Base-by-base conservation (phyloP, 129 eudicot species). In the Pittosporum tobira region DNA sequence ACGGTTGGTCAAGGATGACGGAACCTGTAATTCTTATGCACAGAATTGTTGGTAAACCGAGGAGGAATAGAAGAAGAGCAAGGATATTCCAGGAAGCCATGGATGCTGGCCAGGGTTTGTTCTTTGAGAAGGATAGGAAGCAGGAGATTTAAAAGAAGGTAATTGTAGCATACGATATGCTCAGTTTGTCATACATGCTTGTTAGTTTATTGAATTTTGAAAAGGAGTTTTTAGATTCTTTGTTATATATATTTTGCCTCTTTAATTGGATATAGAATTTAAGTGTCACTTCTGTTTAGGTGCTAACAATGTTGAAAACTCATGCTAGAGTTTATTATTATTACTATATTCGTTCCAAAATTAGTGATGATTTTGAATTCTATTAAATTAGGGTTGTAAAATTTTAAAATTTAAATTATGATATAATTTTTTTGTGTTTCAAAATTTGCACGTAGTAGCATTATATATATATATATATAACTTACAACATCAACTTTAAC, bases 61-160 rank as follows among this genome's bases (percentile, higher is more conserved):
- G 42, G 47, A 75, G 30, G 58, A 77, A 56, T 36, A 26, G 58
- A 61, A 61, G 27, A 61, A 61, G 27, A 40, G 40, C 27, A 64
- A 64, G 26, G 45, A 18, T 24, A 40, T 66, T 70, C 36, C 19
- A 62, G 21, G 68, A 71, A 77, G 84, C 87, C 94, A 80, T 84
- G 30, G 68, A 57, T 36, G 48, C 57, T 60, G 64, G 65, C 40
- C 5, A 56, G 43, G 34, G 51, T 21, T 67, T 56, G 67, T 45
- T n/a, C n/a, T 27, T 43, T 27, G 24, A 25, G 71, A 68, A 57
- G 57, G 50, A 63, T 46, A 26, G 24, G 37, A 38, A 30, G 54
- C 27, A 72, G 49, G 48, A 30, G 75, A 57, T 53, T 48, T 61
- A 53, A 14, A 70, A 31, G 52, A 51, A 67, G 42, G 57, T 51